A percentile compares a stretch with the other conserved stretches of the same genome.
Evolutionary conservation across 106 monocot genomes (phyloP).

Genomic region (Dendrobium chrysotoxum): DNA sequence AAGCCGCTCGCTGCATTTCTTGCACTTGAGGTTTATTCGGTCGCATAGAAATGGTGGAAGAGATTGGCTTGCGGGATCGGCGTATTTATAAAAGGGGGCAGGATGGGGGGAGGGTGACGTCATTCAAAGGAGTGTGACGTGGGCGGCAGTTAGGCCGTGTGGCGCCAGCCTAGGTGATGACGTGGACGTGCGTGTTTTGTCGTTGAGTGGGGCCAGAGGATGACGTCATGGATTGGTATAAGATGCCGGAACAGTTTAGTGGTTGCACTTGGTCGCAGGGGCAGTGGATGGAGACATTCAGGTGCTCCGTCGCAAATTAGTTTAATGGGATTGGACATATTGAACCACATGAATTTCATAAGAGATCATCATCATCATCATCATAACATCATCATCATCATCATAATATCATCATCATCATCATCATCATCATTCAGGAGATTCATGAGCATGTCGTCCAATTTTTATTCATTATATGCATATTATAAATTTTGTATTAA

Average conservation of each 20-base stretch:
- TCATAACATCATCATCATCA: too few species aligned
- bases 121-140: not conserved
- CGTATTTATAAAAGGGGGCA: not conserved
- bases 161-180: not conserved
- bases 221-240: slow-evolving; percentile 4
- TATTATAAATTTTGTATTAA: too few species aligned
- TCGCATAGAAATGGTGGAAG: not conserved
- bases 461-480: too few species aligned
- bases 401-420: too few species aligned
- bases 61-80: not conserved
- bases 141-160: not conserved
- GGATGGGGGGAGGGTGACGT: not conserved
- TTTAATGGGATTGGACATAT: too few species aligned
- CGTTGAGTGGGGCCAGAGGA: not conserved
- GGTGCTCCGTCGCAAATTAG: not conserved
- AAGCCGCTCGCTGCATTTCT: not conserved
- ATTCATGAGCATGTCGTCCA: too few species aligned
- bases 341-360: too few species aligned
- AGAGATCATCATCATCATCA: too few species aligned
- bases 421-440: too few species aligned
- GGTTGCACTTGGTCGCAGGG: not conserved
- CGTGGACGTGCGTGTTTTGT: slow-evolving; percentile 1
- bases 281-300: not conserved
- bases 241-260: not conserved
- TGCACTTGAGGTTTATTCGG: not conserved